Evolutionary conservation across 2,329 filamentous ascomycete genomes (phyloP).

Genomic region (Chrysoporthe deuterocubensis): DNA sequence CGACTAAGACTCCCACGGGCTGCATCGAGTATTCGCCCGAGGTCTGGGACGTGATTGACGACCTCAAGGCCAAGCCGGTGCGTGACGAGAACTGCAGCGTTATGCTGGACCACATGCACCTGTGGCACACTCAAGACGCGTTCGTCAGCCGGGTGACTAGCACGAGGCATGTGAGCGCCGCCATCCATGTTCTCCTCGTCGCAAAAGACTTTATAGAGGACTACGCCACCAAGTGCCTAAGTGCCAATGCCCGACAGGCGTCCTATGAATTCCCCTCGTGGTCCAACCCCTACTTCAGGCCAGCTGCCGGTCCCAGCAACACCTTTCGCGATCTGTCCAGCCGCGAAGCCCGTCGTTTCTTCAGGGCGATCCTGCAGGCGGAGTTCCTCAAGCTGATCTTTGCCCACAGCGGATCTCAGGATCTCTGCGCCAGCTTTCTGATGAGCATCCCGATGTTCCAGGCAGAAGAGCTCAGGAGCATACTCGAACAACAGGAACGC

Average conservation of each 20-base stretch:
- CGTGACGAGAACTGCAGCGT: background rate
- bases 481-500: background rate
- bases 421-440: background rate
- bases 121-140: background rate
- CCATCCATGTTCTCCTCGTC: background rate
- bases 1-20: background rate
- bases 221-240: conserved; percentile 9
- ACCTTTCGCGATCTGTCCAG: background rate
- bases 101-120: background rate
- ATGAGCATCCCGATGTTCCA: background rate
- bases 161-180: background rate
- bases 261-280: background rate
- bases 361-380: background rate
- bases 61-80: background rate
- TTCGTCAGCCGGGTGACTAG: background rate
- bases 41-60: background rate
- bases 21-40: background rate
- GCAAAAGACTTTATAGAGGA: conserved; percentile 4
- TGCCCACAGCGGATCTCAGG: background rate
- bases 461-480: background rate
- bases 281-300: background rate
- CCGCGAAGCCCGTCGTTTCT: background rate
- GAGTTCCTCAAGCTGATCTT: conserved; percentile 4
- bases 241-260: background rate
- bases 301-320: too few relatives aligned